Evolutionary conservation across 257 asterid genomes (phyloP).

Genomic region (Osmanthus fragrans): DNA sequence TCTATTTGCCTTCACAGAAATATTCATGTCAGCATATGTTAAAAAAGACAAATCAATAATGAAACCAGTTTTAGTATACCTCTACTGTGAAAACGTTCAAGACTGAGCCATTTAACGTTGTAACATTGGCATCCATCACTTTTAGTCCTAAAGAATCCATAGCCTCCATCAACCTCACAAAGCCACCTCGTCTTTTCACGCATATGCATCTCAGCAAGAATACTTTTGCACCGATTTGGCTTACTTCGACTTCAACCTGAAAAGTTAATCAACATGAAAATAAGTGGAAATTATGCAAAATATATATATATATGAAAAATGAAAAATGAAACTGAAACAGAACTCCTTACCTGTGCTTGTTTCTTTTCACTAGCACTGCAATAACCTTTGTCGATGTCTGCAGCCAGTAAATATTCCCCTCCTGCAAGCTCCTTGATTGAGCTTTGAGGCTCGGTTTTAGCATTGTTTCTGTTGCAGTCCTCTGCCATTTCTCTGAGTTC

Average conservation of each 20-base stretch:
- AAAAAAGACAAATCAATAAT: not conserved
- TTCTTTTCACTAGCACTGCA: conserved; percentile 28
- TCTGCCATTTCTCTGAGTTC: conserved; percentile 48
- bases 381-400: not conserved
- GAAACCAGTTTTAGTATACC: conserved; percentile 36
- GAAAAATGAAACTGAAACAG: too few species aligned
- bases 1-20: conserved; percentile 44
- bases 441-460: conserved; percentile 26
- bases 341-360: conserved; percentile 37
- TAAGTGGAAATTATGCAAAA: not conserved
- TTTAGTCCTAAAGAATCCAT: conserved; percentile 54
- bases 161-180: conserved; percentile 60
- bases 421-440: conserved; percentile 17
- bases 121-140: conserved; percentile 62
- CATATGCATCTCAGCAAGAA: conserved; percentile 58
- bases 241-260: conserved; percentile 65
- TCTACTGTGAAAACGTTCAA: conserved; percentile 52
- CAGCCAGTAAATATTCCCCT: not conserved
- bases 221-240: conserved; percentile 47
- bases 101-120: conserved; percentile 50
- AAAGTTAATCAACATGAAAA: not conserved
- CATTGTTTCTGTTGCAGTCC: conserved; percentile 16
- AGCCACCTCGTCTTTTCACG: conserved; percentile 44
- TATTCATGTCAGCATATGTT: conserved; percentile 11
- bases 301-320: too few species aligned